A percentile compares a stretch with the other conserved stretches of the same genome.
Conservation (phyloP, 2,329 filamentous ascomycete species). For the Microsporum canis region DNA sequence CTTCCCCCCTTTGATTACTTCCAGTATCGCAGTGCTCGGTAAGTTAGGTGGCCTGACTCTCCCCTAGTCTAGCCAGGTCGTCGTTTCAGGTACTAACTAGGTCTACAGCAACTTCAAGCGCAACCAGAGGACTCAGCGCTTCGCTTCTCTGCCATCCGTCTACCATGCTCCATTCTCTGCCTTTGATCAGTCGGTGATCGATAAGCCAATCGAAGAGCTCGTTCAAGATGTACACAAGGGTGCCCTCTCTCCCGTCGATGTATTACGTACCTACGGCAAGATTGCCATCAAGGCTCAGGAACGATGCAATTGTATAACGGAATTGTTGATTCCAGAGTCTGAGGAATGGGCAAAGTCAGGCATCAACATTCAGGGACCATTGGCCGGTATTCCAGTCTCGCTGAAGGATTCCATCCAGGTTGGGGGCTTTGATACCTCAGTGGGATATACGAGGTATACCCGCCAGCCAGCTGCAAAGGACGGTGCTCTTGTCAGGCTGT, state of each 20-base stretch:
- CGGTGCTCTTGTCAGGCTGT: slow-evolving; percentile 59
- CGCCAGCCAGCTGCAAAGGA: slow-evolving; percentile 56
- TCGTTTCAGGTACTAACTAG: slow-evolving; percentile 8
- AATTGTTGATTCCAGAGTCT: slow-evolving; percentile 68
- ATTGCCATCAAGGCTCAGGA: slow-evolving; percentile 71
- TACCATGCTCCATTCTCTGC: slow-evolving; percentile 57
- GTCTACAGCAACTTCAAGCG: slow-evolving; percentile 62
- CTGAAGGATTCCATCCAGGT: slow-evolving; percentile 71
- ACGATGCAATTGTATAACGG: slow-evolving; percentile 81
- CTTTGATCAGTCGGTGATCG: slow-evolving; percentile 55
- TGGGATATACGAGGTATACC: slow-evolving; percentile 66
- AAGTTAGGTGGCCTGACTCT: slow-evolving; percentile 20
- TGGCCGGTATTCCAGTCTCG: slow-evolving; percentile 78
- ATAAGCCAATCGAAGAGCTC: slow-evolving; percentile 63
- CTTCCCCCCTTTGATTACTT: slow-evolving; percentile 54
- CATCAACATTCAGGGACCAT: slow-evolving; percentile 64
- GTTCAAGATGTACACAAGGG: slow-evolving; percentile 68
- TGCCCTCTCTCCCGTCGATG: slow-evolving; percentile 52
- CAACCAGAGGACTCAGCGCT: slow-evolving; percentile 57
- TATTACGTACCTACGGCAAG: slow-evolving; percentile 80
- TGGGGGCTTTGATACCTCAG: slow-evolving; percentile 68
- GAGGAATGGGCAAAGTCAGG: slow-evolving; percentile 56
- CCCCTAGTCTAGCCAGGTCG: neutral
- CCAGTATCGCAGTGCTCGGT: slow-evolving; percentile 62
- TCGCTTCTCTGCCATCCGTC: slow-evolving; percentile 51